Evolutionary conservation across 176 grass and related monocot species (phyloP).

Genomic region (Cocos nucifera): DNA sequence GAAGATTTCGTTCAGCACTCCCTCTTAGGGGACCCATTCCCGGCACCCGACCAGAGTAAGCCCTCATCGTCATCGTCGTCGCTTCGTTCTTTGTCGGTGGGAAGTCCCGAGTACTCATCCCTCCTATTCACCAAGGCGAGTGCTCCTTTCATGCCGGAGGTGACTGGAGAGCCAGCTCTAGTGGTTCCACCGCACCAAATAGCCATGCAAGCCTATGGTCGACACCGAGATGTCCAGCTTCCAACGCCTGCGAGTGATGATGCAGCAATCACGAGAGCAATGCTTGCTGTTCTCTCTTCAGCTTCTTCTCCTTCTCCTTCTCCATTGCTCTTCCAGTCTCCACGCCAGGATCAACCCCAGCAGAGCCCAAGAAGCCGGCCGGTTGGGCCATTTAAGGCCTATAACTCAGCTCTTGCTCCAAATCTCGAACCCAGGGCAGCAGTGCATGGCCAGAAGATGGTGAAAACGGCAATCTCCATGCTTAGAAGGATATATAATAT

Average conservation of each 20-base stretch:
- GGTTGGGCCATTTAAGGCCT: background rate
- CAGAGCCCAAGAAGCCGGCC: background rate
- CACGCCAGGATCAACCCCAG: background rate
- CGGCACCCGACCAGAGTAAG: background rate
- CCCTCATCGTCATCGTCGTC: background rate
- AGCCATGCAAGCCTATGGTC: background rate
- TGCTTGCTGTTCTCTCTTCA: conserved; percentile 1
- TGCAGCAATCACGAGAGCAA: background rate
- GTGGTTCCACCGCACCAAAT: background rate
- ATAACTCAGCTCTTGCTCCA: background rate
- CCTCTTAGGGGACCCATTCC: conserved; percentile 30
- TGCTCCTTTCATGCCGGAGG: background rate
- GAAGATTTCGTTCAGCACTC: conserved; percentile 45
- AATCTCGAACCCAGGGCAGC: background rate
- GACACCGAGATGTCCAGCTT: background rate
- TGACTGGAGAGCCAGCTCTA: background rate
- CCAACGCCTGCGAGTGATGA: background rate
- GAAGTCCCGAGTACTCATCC: background rate
- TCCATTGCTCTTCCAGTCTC: background rate
- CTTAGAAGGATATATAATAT: background rate
- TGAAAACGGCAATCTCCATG: background rate
- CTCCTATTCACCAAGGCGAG: background rate
- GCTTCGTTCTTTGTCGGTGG: background rate
- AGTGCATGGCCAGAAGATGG: background rate
- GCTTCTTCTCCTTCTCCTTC: background rate